Evolutionary conservation across 2,329 filamentous ascomycete genomes (phyloP), one percentile per base, ranked within the genome.

Genomic region (Colletotrichum navitas): DNA sequence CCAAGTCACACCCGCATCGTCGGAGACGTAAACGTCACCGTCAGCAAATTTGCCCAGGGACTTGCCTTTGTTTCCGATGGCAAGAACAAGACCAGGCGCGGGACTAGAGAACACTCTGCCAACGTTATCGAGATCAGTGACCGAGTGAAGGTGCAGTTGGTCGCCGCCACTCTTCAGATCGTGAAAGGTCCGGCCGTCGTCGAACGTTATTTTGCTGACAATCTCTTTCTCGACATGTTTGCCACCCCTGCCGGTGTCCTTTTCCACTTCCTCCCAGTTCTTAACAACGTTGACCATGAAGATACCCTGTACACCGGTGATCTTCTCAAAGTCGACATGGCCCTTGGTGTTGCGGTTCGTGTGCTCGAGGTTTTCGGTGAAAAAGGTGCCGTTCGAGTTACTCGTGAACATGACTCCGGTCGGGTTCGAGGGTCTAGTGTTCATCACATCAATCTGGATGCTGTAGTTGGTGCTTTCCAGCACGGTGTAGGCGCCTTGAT

Each of bases 391-490:
- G 79, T 98, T 97, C 41, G 95, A 98, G 80, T 99, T 99, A 79
- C 95, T 98, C 7, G 94, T 97, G 78, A 98, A 95, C 68, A 99
- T 86, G 14, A 93, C 91, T 43, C 96, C 97, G 89, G 97, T 95
- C 0, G 92, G 89, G 47, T 88, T 89, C 1, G 87, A 88, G 16
- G 87, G 87, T 55, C 84, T 85, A 49, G 85, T 85, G 1, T 92
- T 94, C 88, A 95, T 91, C 74, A 98, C 95, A 81, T 98, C 95
- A 66, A 99, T 91, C 82, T 98, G 95, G 76, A 99, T 94, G 84
- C 95, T 98, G 85, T 99, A 98, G 79, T 97, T 95, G 52, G 96
- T 98, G 77, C 95, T 96, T 82, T 98, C 95, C 51, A 99, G 87
- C 59, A 99, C 89, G 0, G 96, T 99, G 81, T 98, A 99, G 3